These are phyloP conservation scores for Xylaria sp. DNA, from an alignment of 495 filamentous ascomycete species.

Conservation along the genomic window DNA sequence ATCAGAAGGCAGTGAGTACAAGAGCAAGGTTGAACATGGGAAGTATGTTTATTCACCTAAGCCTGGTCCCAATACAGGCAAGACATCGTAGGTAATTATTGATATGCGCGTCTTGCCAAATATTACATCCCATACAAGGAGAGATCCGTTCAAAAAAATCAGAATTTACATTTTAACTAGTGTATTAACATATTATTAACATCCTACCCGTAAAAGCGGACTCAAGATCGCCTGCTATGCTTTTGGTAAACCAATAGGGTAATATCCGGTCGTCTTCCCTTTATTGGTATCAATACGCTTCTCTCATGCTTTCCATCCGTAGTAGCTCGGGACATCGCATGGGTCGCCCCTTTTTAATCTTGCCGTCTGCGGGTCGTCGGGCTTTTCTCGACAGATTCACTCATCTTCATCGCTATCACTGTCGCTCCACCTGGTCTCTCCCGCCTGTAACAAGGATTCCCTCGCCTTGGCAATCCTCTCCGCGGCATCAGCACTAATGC, in stretches of 20 bases:
- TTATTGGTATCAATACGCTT: neutral
- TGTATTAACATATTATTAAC: too few species aligned
- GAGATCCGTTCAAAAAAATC: too few species aligned
- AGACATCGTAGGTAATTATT: too few species aligned
- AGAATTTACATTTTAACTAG: too few species aligned
- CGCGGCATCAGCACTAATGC: slow-evolving; percentile 63
- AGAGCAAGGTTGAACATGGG: too few species aligned
- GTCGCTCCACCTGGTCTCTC: neutral
- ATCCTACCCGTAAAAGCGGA: too few species aligned
- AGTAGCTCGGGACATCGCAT: neutral
- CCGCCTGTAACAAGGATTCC: slow-evolving; percentile 36
- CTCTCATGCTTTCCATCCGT: neutral
- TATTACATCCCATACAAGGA: too few species aligned
- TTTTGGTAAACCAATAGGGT: neutral
- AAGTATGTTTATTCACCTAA: too few species aligned
- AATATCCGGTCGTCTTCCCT: neutral
- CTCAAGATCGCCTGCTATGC: neutral
- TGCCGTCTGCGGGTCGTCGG: neutral
- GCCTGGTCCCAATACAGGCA: too few species aligned
- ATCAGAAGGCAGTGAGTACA: too few species aligned
- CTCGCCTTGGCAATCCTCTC: slow-evolving; percentile 51
- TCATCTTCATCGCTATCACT: slow-evolving; percentile 28
- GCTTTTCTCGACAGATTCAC: slow-evolving; percentile 18
- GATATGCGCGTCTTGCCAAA: too few species aligned
- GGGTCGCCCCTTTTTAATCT: neutral